Base-by-base conservation (phyloP, 768 basidiomycete genomes). In the Auricularia cornea region DNA sequence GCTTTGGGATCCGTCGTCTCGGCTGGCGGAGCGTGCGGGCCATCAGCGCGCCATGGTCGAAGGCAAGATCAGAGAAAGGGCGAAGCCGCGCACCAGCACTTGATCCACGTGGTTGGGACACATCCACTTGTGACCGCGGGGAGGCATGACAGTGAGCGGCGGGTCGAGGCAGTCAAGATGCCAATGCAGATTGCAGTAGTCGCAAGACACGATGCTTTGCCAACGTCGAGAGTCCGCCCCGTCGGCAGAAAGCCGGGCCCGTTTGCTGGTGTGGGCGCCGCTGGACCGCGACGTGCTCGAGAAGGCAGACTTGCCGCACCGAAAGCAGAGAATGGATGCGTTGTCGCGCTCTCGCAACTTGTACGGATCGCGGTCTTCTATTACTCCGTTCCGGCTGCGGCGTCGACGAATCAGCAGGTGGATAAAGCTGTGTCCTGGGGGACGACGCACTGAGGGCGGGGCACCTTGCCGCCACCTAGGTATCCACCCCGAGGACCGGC, bases 61-160 rank as follows among this genome's bases (percentile, higher is more conserved):
- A 51, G 14, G 26, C 30, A 59, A n/a, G 63, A 54, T 40, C 51
- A 32, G 51, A 65, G 38, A 30, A 61, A 54, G 62, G 23, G 56
- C 32, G 48, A 23, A 59, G 38, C 60, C 6, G 79, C 92, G 75
- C 72, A 96, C 95, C 64, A 91, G 73, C 61, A 87, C 81, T 63
- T 86, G 85, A 67, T 97, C 94, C n/a, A 86, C 87, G 71, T 99
- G 97, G 70, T 96, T 93, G 8, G 97, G 97, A 74, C 97, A 99
- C 94, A 96, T 97, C 95, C 96, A 99, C 73, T 95, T 97, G 79
- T 87, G 90, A 67, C 85, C 85, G 63, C 88, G 85, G 14, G 89
- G 82, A 3, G 97, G 97, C 83, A 98, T 87, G 44, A 81, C 81
- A 28, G 88, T 79, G 64, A 96, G 77, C 8, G 97, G 97, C 18